Conservation (phyloP, 768 basidiomycete genomes). For the Gautieria morchelliformis region DNA sequence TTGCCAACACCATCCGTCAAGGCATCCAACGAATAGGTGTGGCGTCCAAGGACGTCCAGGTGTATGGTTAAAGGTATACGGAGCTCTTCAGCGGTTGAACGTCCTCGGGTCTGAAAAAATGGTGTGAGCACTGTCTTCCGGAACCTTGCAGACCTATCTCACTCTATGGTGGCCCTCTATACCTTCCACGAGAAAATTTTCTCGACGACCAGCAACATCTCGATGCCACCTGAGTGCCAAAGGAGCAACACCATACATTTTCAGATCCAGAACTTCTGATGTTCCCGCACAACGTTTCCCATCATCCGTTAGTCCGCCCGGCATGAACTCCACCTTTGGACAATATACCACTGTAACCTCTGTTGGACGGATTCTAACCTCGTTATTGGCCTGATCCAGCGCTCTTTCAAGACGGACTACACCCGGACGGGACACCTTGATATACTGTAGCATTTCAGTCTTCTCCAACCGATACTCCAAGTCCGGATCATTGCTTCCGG, state of each 20-base stretch:
- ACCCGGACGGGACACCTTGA: slow-evolving; percentile 66
- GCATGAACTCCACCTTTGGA: slow-evolving; percentile 60
- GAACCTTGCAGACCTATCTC: neutral
- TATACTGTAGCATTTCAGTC: slow-evolving; percentile 65
- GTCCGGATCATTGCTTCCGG: slow-evolving; percentile 11
- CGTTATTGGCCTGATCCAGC: slow-evolving; percentile 43
- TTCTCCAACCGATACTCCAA: slow-evolving; percentile 33
- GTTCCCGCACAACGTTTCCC: slow-evolving; percentile 58
- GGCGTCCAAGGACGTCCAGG: slow-evolving; percentile 52
- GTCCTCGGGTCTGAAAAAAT: slow-evolving; percentile 14
- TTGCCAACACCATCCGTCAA: slow-evolving; percentile 83
- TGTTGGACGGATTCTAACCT: slow-evolving; percentile 60
- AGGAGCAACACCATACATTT: slow-evolving; percentile 15
- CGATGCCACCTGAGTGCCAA: slow-evolving; percentile 71
- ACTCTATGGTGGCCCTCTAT: slow-evolving; percentile 52
- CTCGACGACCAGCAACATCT: slow-evolving; percentile 53
- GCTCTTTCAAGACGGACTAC: slow-evolving; percentile 67
- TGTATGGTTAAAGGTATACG: slow-evolving; percentile 61
- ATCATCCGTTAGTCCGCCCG: slow-evolving; percentile 28
- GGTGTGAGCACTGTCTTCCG: neutral
- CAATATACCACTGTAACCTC: slow-evolving; percentile 75
- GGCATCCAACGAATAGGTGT: slow-evolving; percentile 69
- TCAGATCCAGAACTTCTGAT: slow-evolving; percentile 31
- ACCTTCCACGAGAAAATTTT: slow-evolving; percentile 74
- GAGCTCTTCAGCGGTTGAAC: slow-evolving; percentile 37